A percentile compares a stretch with the other conserved stretches of the same genome.
Conservation (phyloP, 176 grass and related monocot genomes). For the Themeda triandra region DNA sequence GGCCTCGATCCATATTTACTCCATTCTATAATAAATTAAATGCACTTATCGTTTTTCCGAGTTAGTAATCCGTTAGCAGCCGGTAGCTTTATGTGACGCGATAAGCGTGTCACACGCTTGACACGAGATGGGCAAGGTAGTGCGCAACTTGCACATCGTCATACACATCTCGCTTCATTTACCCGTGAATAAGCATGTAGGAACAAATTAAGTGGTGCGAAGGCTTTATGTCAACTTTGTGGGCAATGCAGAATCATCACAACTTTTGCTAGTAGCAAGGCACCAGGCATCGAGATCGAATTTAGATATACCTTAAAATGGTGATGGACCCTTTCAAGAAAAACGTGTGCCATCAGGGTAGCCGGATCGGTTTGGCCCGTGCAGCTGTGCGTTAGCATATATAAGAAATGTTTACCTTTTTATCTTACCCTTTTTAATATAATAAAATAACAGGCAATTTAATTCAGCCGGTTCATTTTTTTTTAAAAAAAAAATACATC, state of each 20-base stretch:
- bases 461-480: too few relatives aligned
- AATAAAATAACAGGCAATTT: too few relatives aligned
- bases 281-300: neutral
- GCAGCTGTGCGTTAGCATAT: neutral
- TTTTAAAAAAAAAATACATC: too few relatives aligned
- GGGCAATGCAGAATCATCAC: slow-evolving; percentile 46
- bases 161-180: neutral
- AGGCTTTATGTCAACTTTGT: slow-evolving; percentile 30
- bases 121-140: neutral
- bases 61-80: too few relatives aligned
- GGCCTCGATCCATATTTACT: too few relatives aligned
- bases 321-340: neutral
- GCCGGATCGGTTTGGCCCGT: neutral
- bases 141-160: neutral
- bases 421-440: too few relatives aligned
- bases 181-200: neutral
- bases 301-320: slow-evolving; percentile 24
- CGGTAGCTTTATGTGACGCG: neutral
- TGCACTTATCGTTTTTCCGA: too few relatives aligned
- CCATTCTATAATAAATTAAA: too few relatives aligned
- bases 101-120: slow-evolving; percentile 8
- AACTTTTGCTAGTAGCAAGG: slow-evolving; percentile 1
- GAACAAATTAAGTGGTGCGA: neutral
- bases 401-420: too few relatives aligned
- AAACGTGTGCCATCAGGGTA: neutral